Conservation (phyloP, 2,329 filamentous ascomycete species). For the Aspergillus sp. region DNA sequence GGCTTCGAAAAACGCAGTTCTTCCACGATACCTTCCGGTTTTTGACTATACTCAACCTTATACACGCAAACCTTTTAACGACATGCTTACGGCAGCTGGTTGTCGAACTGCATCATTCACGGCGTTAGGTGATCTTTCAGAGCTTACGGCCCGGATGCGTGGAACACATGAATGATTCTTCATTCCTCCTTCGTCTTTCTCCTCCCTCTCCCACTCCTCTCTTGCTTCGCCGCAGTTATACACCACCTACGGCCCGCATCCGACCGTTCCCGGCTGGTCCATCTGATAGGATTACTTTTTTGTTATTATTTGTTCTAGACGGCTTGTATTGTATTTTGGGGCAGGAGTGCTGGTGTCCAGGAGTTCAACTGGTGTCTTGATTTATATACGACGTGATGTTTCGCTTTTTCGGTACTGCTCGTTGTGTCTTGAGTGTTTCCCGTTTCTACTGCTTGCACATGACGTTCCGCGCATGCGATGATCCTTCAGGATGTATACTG, state of each 20-base stretch:
- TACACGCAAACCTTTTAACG: background rate
- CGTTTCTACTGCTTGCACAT: background rate
- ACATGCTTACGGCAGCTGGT: conserved; percentile 14
- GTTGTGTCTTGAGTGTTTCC: background rate
- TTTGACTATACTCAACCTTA: conserved; percentile 6
- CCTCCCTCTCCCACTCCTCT: conserved; percentile 8
- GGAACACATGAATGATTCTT: conserved; percentile 19
- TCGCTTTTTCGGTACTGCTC: background rate
- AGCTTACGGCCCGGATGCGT: conserved; percentile 37
- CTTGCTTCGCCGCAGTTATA: conserved; percentile 5
- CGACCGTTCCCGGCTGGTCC: conserved; percentile 20
- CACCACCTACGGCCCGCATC: conserved; percentile 14
- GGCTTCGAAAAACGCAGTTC: conserved; percentile 6
- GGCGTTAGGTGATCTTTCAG: conserved; percentile 36
- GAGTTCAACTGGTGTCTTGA: conserved; percentile 1
- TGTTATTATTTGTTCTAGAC: conserved; percentile 4
- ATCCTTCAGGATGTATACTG: conserved; percentile 21
- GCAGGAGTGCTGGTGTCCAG: conserved; percentile 1
- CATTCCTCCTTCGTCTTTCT: conserved; percentile 13
- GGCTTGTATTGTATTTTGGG: conserved; percentile 10
- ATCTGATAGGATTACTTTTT: conserved; percentile 3
- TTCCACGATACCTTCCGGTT: conserved; percentile 8
- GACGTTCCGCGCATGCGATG: conserved; percentile 16
- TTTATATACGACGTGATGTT: background rate
- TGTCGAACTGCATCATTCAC: conserved; percentile 31